These are phyloP conservation scores for Fragaria ananassa DNA, from an alignment of 306 rosid species.

Conservation along the genomic window DNA sequence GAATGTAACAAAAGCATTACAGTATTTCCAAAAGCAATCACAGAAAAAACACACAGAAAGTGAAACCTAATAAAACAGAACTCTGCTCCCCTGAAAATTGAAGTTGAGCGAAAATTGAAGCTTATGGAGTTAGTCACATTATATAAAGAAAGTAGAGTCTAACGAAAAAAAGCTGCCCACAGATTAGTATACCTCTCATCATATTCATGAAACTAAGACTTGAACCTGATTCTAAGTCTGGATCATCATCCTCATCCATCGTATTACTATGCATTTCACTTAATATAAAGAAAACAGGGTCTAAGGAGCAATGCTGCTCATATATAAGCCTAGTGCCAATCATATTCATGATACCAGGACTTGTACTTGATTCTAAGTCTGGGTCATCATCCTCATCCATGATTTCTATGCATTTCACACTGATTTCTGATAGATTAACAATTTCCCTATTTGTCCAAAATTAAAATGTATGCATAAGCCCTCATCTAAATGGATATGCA, in stretches of 20 bases:
- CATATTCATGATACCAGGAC: neutral
- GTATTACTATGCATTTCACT: neutral
- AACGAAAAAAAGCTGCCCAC: neutral
- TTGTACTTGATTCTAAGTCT: neutral
- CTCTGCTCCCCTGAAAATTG: neutral
- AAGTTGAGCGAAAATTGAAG: neutral
- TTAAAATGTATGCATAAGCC: neutral
- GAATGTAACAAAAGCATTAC: conserved; percentile 14
- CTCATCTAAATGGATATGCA: neutral
- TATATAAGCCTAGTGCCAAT: no score
- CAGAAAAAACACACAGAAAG: neutral
- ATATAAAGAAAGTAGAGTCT: neutral
- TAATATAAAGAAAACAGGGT: neutral
- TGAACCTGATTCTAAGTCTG: neutral
- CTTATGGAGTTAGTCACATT: neutral
- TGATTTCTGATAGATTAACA: neutral
- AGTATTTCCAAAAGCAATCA: neutral
- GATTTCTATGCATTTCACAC: neutral
- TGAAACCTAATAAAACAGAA: neutral
- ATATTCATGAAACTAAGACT: neutral
- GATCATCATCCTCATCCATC: neutral
- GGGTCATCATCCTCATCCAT: neutral
- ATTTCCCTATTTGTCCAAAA: neutral
- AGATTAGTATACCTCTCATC: neutral
- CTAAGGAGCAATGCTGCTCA: neutral